Base-by-base conservation (phyloP, 352 stramenopile species). In the Pythium dissotocum region DNA sequence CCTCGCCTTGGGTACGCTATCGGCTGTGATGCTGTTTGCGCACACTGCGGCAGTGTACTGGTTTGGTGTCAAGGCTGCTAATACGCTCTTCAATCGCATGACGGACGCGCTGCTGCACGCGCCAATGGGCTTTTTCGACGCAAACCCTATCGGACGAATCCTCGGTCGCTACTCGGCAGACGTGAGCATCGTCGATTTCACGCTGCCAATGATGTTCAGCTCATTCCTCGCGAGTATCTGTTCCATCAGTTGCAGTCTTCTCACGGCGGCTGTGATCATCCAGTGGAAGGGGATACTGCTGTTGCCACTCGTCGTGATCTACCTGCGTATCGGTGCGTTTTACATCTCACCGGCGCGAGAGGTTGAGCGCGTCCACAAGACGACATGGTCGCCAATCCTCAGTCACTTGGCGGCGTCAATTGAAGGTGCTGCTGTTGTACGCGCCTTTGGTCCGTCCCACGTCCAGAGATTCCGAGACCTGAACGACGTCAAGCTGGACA, bases 101-200 rank as follows among this genome's bases (percentile, higher is more conserved):
- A 96, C 90, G 5, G 44, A 77, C 21, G 83, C 80, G 18, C 81
- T 98, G 32, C 65, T 98, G 28, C 73, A 78, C 48, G 92, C 93
- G 10, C 91, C 93, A 6, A 83, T 97, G 38, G 67, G 80, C 6
- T 98, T 98, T 74, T 98, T 98, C 72, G 91, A 98, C 69, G 83
- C 78, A 6, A 97, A 92, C 61, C 94, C 92, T 5, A 77, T 95
- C 28, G 90, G 91, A 0, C 77, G 90, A 51, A 88, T 98, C 54
- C 44, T 97, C 6, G 96, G 94, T 63, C 80, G 93, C 14, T 98
- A 97, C 79, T 80, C 79, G 16, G 78, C 78, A 12, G 89, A 97
- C 71, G 92, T 96, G 69, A 77, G 89, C 63, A 85, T 85, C 42
- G 75, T 97, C 28, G 88, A 97, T 77, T 62, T 92, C 10, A 77